phyloP scores from a whole-genome alignment of 2,329 filamentous ascomycete species.

The Ilyonectria destructans region DNA sequence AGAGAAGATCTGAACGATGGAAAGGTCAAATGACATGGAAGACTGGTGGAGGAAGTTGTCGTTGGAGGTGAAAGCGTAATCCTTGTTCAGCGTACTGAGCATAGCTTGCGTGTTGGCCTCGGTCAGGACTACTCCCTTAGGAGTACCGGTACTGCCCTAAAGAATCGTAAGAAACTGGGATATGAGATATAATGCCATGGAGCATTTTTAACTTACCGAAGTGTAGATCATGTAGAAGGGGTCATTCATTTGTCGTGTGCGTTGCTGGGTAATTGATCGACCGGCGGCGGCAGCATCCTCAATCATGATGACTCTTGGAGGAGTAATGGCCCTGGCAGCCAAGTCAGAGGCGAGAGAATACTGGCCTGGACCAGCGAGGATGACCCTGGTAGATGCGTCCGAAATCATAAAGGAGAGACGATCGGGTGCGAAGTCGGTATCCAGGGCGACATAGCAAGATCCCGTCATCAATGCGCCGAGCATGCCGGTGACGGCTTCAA shows the following conservation, averaged over 20 bases:
- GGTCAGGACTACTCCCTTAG: constrained; percentile 46
- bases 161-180: constrained; percentile 19
- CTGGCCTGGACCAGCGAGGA: constrained; percentile 42
- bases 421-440: constrained; percentile 47
- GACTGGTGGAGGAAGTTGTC: constrained; percentile 46
- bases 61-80: constrained; percentile 37
- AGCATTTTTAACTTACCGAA: constrained; percentile 35
- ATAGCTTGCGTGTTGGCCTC: constrained; percentile 48
- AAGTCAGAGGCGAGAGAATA: constrained; percentile 39
- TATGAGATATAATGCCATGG: not conserved
- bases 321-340: constrained; percentile 30
- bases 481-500: constrained; percentile 43
- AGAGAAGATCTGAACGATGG: constrained; percentile 45
- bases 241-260: constrained; percentile 37
- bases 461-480: constrained; percentile 43
- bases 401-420: constrained; percentile 47
- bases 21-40: constrained; percentile 47
- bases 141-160: constrained; percentile 47
- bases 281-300: constrained; percentile 39
- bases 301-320: constrained; percentile 38
- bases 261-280: constrained; percentile 26
- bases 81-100: constrained; percentile 44
- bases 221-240: constrained; percentile 49
- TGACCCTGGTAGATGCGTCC: constrained; percentile 36
- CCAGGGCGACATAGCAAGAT: constrained; percentile 47